These are phyloP conservation scores for Termitomyces sp. DNA, from an alignment of 768 basidiomycete genomes.

Conservation along the genomic window DNA sequence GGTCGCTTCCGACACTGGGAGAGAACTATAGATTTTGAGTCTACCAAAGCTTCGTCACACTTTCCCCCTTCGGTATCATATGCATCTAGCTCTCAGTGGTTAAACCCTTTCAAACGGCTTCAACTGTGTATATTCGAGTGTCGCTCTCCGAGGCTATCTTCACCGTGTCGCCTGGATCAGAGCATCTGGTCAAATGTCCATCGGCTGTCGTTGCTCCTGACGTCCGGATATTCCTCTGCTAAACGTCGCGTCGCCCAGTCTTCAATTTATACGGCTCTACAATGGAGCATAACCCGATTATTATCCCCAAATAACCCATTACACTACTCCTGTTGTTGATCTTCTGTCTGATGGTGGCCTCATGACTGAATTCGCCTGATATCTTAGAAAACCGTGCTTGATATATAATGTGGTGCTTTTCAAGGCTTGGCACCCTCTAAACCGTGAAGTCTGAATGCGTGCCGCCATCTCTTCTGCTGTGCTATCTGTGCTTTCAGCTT, in stretches of 20 bases:
- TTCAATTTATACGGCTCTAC: not conserved
- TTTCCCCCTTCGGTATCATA: too few relatives aligned
- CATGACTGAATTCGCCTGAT: not conserved
- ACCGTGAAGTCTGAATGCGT: constrained; percentile 1
- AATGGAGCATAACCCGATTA: constrained; percentile 7
- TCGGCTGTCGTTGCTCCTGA: not conserved
- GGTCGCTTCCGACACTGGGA: too few relatives aligned
- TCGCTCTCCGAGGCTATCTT: too few relatives aligned
- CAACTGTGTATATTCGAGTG: too few relatives aligned
- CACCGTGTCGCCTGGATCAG: too few relatives aligned
- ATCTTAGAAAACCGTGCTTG: not conserved
- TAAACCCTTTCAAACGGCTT: too few relatives aligned
- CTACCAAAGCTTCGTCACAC: too few relatives aligned
- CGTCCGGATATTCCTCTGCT: constrained; percentile 14
- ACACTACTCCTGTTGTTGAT: not conserved
- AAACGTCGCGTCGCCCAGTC: constrained; percentile 11
- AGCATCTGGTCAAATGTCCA: not conserved
- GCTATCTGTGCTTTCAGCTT: constrained; percentile 12
- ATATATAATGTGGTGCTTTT: constrained; percentile 1
- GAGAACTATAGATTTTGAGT: too few relatives aligned
- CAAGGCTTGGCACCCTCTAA: not conserved
- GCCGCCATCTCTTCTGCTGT: constrained; percentile 6
- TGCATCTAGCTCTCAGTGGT: too few relatives aligned
- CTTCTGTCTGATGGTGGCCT: not conserved
- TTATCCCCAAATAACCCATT: constrained; percentile 13